Evolutionary conservation across 257 asterid species (phyloP), one percentile per base, ranked within the genome.

Genomic region (Solanum bulbocastanum): DNA sequence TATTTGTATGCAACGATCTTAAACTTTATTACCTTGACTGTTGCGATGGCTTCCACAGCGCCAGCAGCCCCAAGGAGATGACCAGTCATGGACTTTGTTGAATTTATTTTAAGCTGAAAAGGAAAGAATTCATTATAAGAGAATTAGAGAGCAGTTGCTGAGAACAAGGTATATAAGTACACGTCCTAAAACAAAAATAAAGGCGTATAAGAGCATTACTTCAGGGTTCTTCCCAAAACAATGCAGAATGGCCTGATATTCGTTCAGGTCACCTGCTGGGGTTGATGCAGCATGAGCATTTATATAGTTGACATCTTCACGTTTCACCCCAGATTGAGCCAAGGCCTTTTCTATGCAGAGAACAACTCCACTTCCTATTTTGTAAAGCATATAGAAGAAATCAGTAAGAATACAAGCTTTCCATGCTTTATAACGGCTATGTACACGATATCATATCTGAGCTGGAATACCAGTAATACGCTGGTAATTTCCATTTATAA

Each of bases 281-380:
- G 99, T 97, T 81, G 99, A 97, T 71, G 98, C 94, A 88, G 99
- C 99, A 90, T 97, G 99, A 76, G 98, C 99, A 91, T 96, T 96
- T 87, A 96, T 96, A 87, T 96, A 96, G 90, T 96, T 96, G 87
- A 96, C 96, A 72, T 96, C 98, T 93, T 95, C 96, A 91, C 86
- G 94, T 42, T 94, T 65, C 87, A 96, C 95, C 58, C 99, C 98
- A 71, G 98, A 91, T 88, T 97, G 99, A 89, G 97, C 94, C 90
- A 97, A 93, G 88, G 98, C 98, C 93, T 96, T 97, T 91, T 96
- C 98, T 86, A 97, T 89, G 90, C 98, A 97, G 86, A 97, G 90
- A 92, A 97, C 94, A 72, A 94, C 88, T 66, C 98, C 99, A 42
- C 94, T 88, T 88, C 99, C 99, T 97, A 94, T 89, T 88, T 66